Conservation (phyloP, 164 flowering plant species). For the Magnolia kwangsiensis region DNA sequence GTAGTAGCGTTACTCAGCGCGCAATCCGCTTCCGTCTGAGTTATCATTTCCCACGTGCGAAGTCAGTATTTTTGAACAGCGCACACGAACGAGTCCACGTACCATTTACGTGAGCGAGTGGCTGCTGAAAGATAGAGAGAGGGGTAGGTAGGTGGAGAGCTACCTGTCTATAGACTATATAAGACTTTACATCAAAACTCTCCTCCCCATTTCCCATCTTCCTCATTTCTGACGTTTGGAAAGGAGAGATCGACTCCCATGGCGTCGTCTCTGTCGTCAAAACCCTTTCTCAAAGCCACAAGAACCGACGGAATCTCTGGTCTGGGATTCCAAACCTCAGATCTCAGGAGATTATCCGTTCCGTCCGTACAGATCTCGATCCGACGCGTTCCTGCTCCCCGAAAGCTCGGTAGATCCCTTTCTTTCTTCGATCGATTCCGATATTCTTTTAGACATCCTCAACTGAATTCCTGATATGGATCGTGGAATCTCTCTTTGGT, state of each 20-base stretch:
- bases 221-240: no score
- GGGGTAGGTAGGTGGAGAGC: no score
- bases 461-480: not conserved
- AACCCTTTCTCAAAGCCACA: conserved; percentile 34
- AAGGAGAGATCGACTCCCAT: conserved; percentile 14
- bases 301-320: conserved; percentile 27
- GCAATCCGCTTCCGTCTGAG: no score
- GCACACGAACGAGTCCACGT: no score
- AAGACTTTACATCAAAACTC: no score
- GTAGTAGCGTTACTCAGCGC: no score
- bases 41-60: no score
- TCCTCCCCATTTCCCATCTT: no score
- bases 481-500: not conserved
- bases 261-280: conserved; percentile 54
- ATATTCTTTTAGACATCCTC: not conserved
- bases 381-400: conserved; percentile 21
- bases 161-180: no score
- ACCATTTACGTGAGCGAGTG: no score
- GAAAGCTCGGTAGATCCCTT: conserved; percentile 40
- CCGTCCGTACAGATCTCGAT: conserved; percentile 34
- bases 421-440: not conserved
- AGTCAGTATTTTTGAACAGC: no score
- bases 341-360: conserved; percentile 30
- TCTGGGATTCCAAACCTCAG: conserved; percentile 31
- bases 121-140: no score